Evolutionary conservation across 768 basidiomycete genomes (phyloP).

Genomic region (Leccinum boreale): DNA sequence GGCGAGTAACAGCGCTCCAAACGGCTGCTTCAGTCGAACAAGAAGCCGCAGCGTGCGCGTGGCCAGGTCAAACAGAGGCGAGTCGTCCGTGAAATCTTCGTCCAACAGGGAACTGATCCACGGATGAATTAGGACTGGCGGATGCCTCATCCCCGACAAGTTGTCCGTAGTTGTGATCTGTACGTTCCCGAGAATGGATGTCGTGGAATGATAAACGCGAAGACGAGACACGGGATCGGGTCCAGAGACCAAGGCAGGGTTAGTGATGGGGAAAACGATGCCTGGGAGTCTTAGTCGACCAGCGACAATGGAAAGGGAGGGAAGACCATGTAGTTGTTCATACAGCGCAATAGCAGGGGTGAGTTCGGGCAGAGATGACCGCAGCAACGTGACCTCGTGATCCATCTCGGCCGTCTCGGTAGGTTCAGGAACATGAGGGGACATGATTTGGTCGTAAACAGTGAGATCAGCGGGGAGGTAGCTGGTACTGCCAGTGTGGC

Average conservation of each 20-base stretch:
- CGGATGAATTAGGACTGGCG: not conserved
- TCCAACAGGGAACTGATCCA: not conserved
- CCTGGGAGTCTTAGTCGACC: not conserved
- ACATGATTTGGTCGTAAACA: not conserved
- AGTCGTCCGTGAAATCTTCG: not conserved
- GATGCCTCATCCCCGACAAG: not conserved
- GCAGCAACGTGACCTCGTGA: not conserved
- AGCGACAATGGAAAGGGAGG: not conserved
- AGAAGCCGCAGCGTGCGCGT: not conserved
- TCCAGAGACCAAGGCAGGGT: not conserved
- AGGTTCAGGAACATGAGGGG: not conserved
- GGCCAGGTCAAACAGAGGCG: not conserved
- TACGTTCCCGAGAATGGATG: not conserved
- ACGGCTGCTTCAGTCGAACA: not conserved
- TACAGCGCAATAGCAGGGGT: not conserved
- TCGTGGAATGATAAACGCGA: not conserved
- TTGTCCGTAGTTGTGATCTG: not conserved
- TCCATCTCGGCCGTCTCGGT: not conserved
- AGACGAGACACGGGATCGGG: not conserved
- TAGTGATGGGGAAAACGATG: not conserved
- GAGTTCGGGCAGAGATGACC: not conserved
- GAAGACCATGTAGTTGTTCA: not conserved
- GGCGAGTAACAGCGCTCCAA: not conserved
- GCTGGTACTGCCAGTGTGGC: not conserved
- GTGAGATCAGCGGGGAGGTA: not conserved